Base-by-base conservation (phyloP, 2,329 filamentous ascomycete species). In the Neofusicoccum sp. region DNA sequence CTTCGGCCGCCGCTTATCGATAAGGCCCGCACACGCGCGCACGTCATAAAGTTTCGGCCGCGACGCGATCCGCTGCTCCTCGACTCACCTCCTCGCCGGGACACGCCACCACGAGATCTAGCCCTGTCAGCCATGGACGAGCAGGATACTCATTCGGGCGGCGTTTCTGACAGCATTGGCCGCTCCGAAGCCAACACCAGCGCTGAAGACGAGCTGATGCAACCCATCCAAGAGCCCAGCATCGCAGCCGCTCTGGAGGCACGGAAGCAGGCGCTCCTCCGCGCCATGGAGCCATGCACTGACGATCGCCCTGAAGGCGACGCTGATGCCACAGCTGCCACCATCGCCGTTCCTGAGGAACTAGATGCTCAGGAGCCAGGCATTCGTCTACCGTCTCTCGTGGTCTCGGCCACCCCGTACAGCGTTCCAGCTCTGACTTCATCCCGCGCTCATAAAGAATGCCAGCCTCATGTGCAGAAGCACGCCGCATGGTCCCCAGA, bases 401-500 rank as follows among this genome's bases (percentile, higher is more conserved):
- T 20, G 20, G 1, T 20, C 20, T 20, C 20, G 20, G 20, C 20
- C 20, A 20, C 20, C 20, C 20, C 20, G 20, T 20, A 20, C 20
- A 20, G 20, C 20, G 20, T 20, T 20, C 20, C 20, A 20, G 20
- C 20, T 20, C 20, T 20, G 20, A 20, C 20, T 20, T 20, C 20
- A 20, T 20, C 20, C 20, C 20, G 20, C 20, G 2, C 20, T 20
- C 20, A 2, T 20, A 20, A 20, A 20, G 20, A 20, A 20, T 20
- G 20, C 20, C 20, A 20, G 12, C 4, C 24, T 48, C 38, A 56
- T 12, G 12, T 53, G 8, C 49, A 59, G 79, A 61, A 33, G 14
- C 7, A n/a, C 3, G 40, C 41, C 3, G 14, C 8, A 6, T 61
- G 80, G 79, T 76, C 80, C 6, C 74, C 82, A 14, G 85, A 87